Base-by-base conservation (phyloP, 805 yeast genomes). In the Helenozyma baotianmanensis region DNA sequence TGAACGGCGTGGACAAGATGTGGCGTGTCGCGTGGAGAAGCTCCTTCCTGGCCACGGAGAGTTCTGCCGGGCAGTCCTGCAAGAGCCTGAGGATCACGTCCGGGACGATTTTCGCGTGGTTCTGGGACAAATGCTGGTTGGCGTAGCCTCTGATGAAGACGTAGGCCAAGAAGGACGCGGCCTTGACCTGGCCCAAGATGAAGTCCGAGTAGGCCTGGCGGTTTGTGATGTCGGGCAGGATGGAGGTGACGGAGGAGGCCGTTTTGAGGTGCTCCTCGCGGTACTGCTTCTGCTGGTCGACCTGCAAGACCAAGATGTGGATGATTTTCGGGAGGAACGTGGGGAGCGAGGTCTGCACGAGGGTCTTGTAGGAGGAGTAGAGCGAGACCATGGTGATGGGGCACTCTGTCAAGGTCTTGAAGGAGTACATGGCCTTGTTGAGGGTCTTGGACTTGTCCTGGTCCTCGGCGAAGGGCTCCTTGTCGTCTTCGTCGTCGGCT, bases 361-460 rank as follows among this genome's bases (percentile, higher is more conserved):
- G 60, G 22, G 76, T 77, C 53, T 88, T 86, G 62, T 89, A 88
- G 0, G 95, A 79, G 1, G 96, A 84, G 49, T 86, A 87, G 32
- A 94, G 66, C 6, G 96, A 78, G 3, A 92, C 98, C 80, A 92
- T 83, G 4, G 96, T 88, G 24, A 92, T 90, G 8, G 99, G 99
- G 54, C 97, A 89, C 56, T 92, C 99, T 0, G 96, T 85, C 39
- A 92, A 71, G 10, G 90, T 86, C 54, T 88, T 89, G 70, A 92
- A 90, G 1, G 97, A 88, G 43, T 57, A 70, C 73, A 85, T 74
- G 4, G 96, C 82, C 40, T 72, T 74, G 27, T 72, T 72, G 33
- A 88, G 65, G 2, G 72, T 63, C 38, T 78, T 78, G 2, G 67
- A 41, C 6, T 68, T 72, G 26, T 57, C 64, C 27, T 53, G 48